Base-by-base conservation (phyloP, 2,329 filamentous ascomycete genomes). In the Raffaelea arxii region DNA sequence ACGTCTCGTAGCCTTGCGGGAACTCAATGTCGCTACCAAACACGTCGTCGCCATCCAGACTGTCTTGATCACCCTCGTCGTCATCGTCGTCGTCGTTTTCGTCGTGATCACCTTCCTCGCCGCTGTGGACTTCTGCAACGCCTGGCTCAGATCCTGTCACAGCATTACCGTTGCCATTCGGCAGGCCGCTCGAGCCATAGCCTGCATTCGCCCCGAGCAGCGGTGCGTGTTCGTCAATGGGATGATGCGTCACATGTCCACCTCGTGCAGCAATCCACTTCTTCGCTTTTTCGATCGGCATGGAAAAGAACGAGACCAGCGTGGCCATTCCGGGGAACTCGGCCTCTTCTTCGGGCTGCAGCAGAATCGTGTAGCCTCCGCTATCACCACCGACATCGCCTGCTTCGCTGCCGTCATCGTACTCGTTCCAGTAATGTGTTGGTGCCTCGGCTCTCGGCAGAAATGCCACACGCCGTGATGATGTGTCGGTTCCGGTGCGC, bases 351-450 rank as follows among this genome's bases (percentile, higher is more conserved):
- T 86, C 74, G 0, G 86, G 85, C 58, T 90, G 75, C 49, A 91
- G 69, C 56, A 86, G 88, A 54, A 92, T 81, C 39, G 78, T 74
- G 61, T 88, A 92, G 25, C 74, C 75, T 30, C 77, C 74, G 38
- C 79, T 72, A 12, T 72, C 66, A 35, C 71, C 74, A 5, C 65
- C 67, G 14, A 72, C 65, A 3, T 74, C 78, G 43, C 72, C 75
- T 3, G 65, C 67, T 46, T 89, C 84, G 59, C 86, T 88, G 9
- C 84, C 85, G 59, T 90, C 68, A 54, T 94, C 87, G 61, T 91
- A 92, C 61, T 94, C 87, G 62, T 86, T 91, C 86, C 87, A 94
- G 59, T 91, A 92, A 40, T 69, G 67, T 16, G 64, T 56, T 43
- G 61, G 59, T 7, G 61, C 43, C 48, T 56, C n/a, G 1, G 47